These are phyloP conservation scores for Xylaria arbuscula DNA, from an alignment of 2,329 filamentous ascomycete genomes.

Conservation along the genomic window DNA sequence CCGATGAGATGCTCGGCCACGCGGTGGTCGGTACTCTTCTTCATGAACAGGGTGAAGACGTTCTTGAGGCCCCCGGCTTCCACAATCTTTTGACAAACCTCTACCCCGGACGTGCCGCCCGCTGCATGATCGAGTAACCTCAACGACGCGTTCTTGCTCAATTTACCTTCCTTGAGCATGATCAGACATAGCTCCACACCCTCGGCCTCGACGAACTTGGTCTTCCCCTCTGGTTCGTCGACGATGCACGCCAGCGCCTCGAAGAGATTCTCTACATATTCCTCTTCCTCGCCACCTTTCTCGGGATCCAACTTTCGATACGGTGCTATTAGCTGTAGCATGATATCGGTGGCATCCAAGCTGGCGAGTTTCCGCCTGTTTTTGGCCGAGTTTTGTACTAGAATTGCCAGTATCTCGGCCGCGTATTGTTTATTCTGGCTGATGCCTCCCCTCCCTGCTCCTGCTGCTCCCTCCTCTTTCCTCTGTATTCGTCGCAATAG, in stretches of 20 bases:
- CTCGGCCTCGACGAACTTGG: conserved; percentile 87
- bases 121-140: conserved; percentile 86
- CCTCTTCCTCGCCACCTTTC: conserved; percentile 88
- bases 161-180: conserved; percentile 89
- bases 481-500: conserved; percentile 78
- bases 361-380: conserved; percentile 73
- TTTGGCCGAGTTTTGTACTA: conserved; percentile 78
- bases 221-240: conserved; percentile 79
- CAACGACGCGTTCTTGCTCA: conserved; percentile 80
- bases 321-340: conserved; percentile 84
- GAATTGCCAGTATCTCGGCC: conserved; percentile 89
- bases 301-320: conserved; percentile 89
- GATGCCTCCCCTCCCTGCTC: conserved; percentile 56
- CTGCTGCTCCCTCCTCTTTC: conserved; percentile 48
- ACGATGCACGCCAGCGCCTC: conserved; percentile 84
- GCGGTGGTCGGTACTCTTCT: conserved; percentile 74
- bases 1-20: conserved; percentile 83
- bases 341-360: conserved; percentile 78
- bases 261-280: conserved; percentile 95
- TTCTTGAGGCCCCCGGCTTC: conserved; percentile 87
- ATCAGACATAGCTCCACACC: conserved; percentile 91
- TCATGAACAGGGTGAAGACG: conserved; percentile 88
- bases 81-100: conserved; percentile 80
- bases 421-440: conserved; percentile 96
- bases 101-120: conserved; percentile 61